Conservation (phyloP, 108 stramenopile genomes). For the Aurantiochytrium sp. region DNA sequence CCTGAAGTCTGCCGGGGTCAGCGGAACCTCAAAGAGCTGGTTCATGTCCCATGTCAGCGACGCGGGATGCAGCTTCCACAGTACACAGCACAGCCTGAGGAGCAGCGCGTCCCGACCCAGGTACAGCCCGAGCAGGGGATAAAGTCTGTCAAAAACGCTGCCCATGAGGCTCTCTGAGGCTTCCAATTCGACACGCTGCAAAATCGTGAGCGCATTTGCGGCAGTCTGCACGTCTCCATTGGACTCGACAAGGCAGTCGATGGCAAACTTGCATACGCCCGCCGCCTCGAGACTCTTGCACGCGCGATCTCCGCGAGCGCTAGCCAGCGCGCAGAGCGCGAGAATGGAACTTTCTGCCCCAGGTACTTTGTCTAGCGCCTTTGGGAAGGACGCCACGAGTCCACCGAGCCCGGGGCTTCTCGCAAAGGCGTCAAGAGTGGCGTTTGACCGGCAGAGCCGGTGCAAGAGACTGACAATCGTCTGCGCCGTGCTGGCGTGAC, state of each 20-base stretch:
- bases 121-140: background rate
- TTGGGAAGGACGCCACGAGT: background rate
- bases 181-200: background rate
- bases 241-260: background rate
- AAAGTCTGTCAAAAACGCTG: background rate
- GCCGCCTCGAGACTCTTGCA: background rate
- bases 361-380: background rate
- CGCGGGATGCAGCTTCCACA: background rate
- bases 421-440: background rate
- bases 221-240: background rate
- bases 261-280: background rate
- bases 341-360: background rate
- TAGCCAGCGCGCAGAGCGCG: background rate
- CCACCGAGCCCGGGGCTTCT: background rate
- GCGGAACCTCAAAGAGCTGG: background rate
- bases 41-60: background rate
- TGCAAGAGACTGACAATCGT: background rate
- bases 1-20: background rate
- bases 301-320: background rate
- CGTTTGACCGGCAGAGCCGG: background rate
- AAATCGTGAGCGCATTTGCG: background rate
- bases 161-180: background rate
- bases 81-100: background rate
- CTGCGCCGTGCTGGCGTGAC: background rate
- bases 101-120: background rate